Evolutionary conservation across 768 basidiomycete species (phyloP), one percentile per base, ranked within the genome.

Genomic region (Psilocybe cyanescens): DNA sequence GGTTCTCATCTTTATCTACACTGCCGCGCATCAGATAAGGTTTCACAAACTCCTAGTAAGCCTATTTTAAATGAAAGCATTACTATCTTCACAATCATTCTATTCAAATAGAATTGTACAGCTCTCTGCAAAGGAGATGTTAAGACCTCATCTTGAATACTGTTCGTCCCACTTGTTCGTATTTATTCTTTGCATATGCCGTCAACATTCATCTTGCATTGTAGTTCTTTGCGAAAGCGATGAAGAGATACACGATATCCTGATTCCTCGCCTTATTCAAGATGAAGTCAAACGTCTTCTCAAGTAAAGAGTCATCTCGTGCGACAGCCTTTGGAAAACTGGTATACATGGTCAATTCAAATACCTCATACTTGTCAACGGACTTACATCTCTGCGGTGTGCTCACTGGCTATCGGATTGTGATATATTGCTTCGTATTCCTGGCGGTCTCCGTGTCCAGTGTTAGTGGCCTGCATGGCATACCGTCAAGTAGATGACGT

Each of bases 341-440:
- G 60, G 57, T 65, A 16, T 9, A 8, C 28, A 68, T 17, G 55
- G 46, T 33, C 19, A n/a, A n/a, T 28, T 51, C 52, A 70, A 11
- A 71, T 49, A 55, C 11, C 11, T 11, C 33, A 7, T 35, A 11
- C 33, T 35, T 11, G 24, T 24, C 33, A 12, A 3, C 14, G 14
- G 1, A 12, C 9, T 3, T 12, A 14, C 14, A 92, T 88, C 12
- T 90, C 89, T 39, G 89, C 81, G 28, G 86, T 84, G 66, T 87
- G 86, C 37, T 88, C 81, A 5, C 87, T 85, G 0, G 95, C 89
- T 24, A 91, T 92, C 63, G 90, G 86, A 59, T 89, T 86, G 67
- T 87, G 83, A 70, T 88, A 87, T 31, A 95, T 81, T 60, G 87
- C 86, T 33, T 92, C 85, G 67, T 88, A 97, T 70, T 96, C 95